Percentiles rank a stretch among this genome's conserved stretches.
These are phyloP conservation scores for Astrephomene gubernaculifera DNA, from an alignment of 139 green algal species.

Conservation along the genomic window DNA sequence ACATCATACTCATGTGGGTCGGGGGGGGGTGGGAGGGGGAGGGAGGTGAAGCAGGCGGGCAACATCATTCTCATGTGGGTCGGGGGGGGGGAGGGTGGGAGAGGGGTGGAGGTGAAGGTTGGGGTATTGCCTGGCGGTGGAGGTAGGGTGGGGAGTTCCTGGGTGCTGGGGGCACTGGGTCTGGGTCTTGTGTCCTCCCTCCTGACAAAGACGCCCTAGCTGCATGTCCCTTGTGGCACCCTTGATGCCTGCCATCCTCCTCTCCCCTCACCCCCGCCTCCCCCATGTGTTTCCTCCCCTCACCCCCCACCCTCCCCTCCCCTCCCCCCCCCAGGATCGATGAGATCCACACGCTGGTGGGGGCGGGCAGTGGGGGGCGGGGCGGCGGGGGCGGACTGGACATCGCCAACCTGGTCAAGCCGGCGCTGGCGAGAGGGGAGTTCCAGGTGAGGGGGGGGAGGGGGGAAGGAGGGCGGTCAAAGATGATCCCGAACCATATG, in stretches of 20 bases:
- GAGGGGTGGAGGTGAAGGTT: conserved; percentile 73
- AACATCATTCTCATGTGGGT: conserved; percentile 94
- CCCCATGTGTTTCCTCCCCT: not conserved
- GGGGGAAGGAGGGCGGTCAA: too few species aligned
- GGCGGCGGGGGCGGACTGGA: conserved; percentile 88
- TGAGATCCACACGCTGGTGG: conserved; percentile 96
- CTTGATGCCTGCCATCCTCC: too few species aligned
- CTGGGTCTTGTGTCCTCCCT: too few species aligned
- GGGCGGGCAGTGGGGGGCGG: conserved; percentile 77
- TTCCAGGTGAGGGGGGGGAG: conserved; percentile 46
- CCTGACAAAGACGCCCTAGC: too few species aligned
- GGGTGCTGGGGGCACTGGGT: too few species aligned
- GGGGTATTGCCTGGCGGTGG: too few species aligned
- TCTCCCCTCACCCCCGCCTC: not conserved
- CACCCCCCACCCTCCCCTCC: not conserved
- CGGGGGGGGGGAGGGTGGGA: not conserved
- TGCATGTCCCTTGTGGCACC: too few species aligned
- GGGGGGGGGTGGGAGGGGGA: not conserved
- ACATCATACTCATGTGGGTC: conserved; percentile 94
- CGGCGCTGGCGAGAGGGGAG: conserved; percentile 59
- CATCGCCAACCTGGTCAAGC: conserved; percentile 97
- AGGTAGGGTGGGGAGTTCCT: too few species aligned
- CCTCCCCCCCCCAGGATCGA: conserved; percentile 56
- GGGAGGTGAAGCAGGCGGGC: conserved; percentile 75
- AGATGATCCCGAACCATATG: too few species aligned